Percentiles rank a stretch among this genome's conserved stretches.
Conservation (phyloP, 2,329 filamentous ascomycete species). For the Stemphylium lycopersici region DNA sequence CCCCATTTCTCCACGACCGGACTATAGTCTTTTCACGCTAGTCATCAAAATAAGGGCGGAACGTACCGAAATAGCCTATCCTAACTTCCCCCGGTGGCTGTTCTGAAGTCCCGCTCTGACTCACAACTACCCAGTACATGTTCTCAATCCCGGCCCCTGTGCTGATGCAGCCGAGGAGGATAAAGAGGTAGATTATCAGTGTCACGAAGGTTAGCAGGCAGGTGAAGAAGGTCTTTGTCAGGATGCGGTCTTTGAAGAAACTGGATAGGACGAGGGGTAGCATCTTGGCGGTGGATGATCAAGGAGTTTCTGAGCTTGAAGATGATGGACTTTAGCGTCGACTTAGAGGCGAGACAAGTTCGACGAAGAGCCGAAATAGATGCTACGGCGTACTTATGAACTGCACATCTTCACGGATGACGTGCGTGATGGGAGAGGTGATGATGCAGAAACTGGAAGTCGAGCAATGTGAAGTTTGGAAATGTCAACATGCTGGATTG, state of each 20-base stretch:
- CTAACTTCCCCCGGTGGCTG: constrained; percentile 1
- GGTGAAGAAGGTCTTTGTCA: constrained; percentile 3
- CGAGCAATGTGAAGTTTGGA: no score
- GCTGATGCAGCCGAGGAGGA: constrained; percentile 6
- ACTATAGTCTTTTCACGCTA: background rate
- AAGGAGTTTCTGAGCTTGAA: background rate
- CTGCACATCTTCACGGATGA: no score
- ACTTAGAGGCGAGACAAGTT: no score
- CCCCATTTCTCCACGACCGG: no score
- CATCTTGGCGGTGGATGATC: background rate
- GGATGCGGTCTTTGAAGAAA: constrained; percentile 6
- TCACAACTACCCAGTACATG: constrained; percentile 7
- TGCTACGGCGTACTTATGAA: no score
- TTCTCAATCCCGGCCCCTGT: constrained; percentile 6
- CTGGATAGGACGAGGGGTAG: background rate
- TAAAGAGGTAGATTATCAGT: constrained; percentile 4
- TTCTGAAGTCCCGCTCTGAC: background rate
- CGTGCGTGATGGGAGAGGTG: no score
- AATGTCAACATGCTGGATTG: no score
- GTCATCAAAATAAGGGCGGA: background rate
- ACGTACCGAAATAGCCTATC: constrained; percentile 14
- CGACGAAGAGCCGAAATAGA: no score
- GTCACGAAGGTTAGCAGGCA: constrained; percentile 2
- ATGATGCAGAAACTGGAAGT: no score
- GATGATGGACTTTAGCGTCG: no score